Conservation (phyloP, 2,329 filamentous ascomycete species). For the Paraphoma chrysanthemicola region DNA sequence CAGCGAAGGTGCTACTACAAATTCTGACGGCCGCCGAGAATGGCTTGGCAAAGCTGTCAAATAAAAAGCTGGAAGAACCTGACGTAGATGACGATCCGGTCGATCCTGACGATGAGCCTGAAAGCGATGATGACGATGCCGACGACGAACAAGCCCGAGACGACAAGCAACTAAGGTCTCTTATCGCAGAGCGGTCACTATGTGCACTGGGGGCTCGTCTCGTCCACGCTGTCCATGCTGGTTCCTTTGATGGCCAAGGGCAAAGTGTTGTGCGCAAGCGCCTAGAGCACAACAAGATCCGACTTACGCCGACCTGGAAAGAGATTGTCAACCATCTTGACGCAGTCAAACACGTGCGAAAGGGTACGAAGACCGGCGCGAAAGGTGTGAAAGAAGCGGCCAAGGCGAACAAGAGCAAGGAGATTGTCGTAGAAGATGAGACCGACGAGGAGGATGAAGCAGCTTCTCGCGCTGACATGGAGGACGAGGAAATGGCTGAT, state of each 20-base stretch:
- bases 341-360: conserved; percentile 53
- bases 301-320: conserved; percentile 83
- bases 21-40: conserved; percentile 82
- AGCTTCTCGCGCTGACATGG: conserved; percentile 28
- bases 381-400: conserved; percentile 49
- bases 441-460: conserved; percentile 45
- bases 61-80: conserved; percentile 48
- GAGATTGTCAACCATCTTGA: conserved; percentile 85
- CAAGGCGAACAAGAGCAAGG: conserved; percentile 52
- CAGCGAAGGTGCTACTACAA: conserved; percentile 71
- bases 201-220: conserved; percentile 87
- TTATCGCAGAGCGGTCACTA: conserved; percentile 83
- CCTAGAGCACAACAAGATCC: conserved; percentile 78
- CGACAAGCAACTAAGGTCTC: conserved; percentile 66
- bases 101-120: conserved; percentile 69
- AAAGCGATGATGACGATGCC: conserved; percentile 63
- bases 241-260: conserved; percentile 69
- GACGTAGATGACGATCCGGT: conserved; percentile 76
- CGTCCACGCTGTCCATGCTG: conserved; percentile 78
- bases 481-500: conserved; percentile 51
- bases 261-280: conserved; percentile 68
- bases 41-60: conserved; percentile 56
- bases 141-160: conserved; percentile 50
- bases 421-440: conserved; percentile 41
- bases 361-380: conserved; percentile 37